These are phyloP conservation scores for Beta corolliflora DNA, from an alignment of 179 eudicot species.

Conservation along the genomic window DNA sequence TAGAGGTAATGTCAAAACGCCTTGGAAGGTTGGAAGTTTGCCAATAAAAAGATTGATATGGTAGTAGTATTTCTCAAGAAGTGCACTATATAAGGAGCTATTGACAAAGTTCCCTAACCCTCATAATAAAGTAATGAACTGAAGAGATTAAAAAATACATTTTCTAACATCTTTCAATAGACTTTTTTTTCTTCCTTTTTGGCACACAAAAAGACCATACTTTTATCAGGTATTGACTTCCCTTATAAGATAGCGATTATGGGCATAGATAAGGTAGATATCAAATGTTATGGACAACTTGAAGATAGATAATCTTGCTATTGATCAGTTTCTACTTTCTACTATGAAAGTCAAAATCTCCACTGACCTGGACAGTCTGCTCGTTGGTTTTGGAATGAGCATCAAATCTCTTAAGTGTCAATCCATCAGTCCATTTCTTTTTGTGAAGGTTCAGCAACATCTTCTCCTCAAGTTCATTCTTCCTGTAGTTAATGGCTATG, in stretches of 20 bases:
- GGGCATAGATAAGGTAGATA: neutral
- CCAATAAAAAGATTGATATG: no score
- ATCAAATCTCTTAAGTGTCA: constrained; percentile 84
- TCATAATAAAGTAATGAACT: neutral
- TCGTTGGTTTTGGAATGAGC: constrained; percentile 89
- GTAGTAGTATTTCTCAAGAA: neutral
- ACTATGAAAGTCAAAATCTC: neutral
- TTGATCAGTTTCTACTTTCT: neutral
- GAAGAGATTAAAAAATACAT: neutral
- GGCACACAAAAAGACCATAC: neutral
- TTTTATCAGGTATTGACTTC: neutral
- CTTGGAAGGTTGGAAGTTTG: no score
- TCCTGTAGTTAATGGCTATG: constrained; percentile 91
- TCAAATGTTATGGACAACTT: neutral
- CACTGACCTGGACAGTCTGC: constrained; percentile 88
- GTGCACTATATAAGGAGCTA: neutral
- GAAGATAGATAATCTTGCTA: neutral
- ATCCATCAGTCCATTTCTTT: constrained; percentile 97
- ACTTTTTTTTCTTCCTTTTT: neutral
- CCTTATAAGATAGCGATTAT: neutral
- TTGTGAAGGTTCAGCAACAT: constrained; percentile 94
- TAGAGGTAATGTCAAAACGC: no score
- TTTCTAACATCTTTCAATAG: neutral
- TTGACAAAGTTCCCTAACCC: neutral
- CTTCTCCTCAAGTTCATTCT: constrained; percentile 97